Conservation (phyloP, 23 red algal species). For the Gracilaria gracilis region DNA sequence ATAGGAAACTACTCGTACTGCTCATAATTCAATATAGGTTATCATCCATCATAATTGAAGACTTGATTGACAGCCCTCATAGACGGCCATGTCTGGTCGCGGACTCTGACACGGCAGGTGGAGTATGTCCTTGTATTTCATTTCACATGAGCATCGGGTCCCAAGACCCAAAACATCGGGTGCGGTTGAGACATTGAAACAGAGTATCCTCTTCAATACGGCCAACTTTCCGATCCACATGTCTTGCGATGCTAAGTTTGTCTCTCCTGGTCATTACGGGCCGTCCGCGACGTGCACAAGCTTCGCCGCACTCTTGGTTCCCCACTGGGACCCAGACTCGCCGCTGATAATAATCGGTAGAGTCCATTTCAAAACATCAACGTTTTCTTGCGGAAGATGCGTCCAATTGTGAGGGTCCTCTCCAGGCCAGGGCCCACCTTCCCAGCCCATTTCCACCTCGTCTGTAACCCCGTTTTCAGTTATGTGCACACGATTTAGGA, state of each 20-base stretch:
- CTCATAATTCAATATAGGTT: background rate
- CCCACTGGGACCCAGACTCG: conserved; percentile 67
- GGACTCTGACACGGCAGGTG: background rate
- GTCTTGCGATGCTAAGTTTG: background rate
- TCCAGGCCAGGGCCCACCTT: conserved; percentile 55
- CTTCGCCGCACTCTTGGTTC: conserved; percentile 21
- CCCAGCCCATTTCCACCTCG: conserved; percentile 44
- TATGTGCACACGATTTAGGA: conserved; percentile 10
- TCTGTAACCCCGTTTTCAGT: conserved; percentile 39
- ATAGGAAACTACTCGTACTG: background rate
- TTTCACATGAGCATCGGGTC: background rate
- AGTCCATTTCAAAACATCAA: conserved; percentile 72
- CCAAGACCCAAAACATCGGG: background rate
- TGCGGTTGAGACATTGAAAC: background rate
- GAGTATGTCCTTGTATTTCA: background rate
- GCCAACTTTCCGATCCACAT: background rate
- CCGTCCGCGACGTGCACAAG: conserved; percentile 14
- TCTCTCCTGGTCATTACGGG: background rate
- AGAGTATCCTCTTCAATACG: background rate
- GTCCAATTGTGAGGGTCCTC: conserved; percentile 58
- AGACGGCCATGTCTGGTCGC: background rate
- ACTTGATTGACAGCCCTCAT: background rate
- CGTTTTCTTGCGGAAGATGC: conserved; percentile 52
- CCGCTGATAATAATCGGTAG: conserved; percentile 67
- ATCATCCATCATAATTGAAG: background rate